A percentile compares a stretch with the other conserved stretches of the same genome.
Conservation (phyloP, 2,329 filamentous ascomycete species). For the Fusarium sp. region DNA sequence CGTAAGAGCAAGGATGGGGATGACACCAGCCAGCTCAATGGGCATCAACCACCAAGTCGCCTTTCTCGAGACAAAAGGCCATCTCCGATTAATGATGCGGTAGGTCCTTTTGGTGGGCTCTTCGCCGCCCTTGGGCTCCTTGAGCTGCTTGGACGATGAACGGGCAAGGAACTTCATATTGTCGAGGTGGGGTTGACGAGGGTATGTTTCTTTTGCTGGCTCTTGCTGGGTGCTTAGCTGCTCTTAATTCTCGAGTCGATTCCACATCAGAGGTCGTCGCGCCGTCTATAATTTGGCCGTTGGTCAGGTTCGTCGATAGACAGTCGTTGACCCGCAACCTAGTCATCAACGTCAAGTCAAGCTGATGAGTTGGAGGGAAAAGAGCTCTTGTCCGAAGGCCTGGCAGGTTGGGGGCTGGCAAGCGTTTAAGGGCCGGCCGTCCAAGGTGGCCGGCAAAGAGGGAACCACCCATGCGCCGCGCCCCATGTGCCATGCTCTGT, state of each 20-base stretch:
- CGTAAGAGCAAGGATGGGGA: conserved; percentile 76
- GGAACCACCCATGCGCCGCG: conserved; percentile 2
- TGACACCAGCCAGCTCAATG: conserved; percentile 72
- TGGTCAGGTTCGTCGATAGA: conserved; percentile 7
- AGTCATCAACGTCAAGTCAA: conserved; percentile 9
- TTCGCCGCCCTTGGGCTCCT: conserved; percentile 28
- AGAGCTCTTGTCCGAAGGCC: conserved; percentile 7
- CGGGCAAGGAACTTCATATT: conserved; percentile 40
- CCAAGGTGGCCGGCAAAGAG: conserved; percentile 27
- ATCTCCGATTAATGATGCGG: conserved; percentile 68
- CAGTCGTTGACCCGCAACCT: conserved; percentile 28
- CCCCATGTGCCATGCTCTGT: conserved; percentile 19
- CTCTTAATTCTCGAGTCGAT: conserved; percentile 30
- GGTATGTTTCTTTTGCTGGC: background rate
- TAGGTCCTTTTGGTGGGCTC: conserved; percentile 50
- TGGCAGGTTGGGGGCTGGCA: conserved; percentile 38
- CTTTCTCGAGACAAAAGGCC: conserved; percentile 62
- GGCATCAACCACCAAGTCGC: conserved; percentile 73
- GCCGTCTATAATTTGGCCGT: conserved; percentile 1
- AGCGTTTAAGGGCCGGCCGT: conserved; percentile 43
- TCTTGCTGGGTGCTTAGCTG: conserved; percentile 23
- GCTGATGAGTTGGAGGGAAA: conserved; percentile 10
- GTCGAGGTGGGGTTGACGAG: background rate
- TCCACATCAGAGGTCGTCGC: conserved; percentile 28
- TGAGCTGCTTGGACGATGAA: conserved; percentile 9